Conservation (phyloP, 768 basidiomycete genomes). For the Lactarius quietus region DNA sequence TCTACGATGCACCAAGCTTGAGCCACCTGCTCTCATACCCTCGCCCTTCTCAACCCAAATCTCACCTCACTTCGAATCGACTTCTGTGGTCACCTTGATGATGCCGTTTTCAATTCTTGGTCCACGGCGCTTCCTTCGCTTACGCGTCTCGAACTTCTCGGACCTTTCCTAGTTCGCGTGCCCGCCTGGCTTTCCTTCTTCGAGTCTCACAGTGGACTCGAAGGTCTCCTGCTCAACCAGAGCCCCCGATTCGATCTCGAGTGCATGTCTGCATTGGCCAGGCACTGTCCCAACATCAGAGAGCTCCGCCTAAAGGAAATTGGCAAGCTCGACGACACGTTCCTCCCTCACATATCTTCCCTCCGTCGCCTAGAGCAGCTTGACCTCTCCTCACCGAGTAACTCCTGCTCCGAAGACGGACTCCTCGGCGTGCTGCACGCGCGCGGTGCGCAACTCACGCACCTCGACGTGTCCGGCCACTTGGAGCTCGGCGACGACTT, state of each 20-base stretch:
- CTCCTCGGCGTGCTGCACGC: slow-evolving; percentile 51
- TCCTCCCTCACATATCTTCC: slow-evolving; percentile 49
- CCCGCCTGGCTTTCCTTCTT: slow-evolving; percentile 77
- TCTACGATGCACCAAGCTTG: slow-evolving; percentile 87
- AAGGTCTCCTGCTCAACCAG: slow-evolving; percentile 76
- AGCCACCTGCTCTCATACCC: slow-evolving; percentile 62
- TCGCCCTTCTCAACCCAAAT: slow-evolving; percentile 81
- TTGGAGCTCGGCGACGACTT: slow-evolving; percentile 54
- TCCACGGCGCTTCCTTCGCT: slow-evolving; percentile 61
- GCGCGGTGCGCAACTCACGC: slow-evolving; percentile 52
- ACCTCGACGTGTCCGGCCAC: slow-evolving; percentile 73
- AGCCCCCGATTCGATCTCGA: slow-evolving; percentile 80
- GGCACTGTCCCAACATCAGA: slow-evolving; percentile 51
- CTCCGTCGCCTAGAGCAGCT: slow-evolving; percentile 51
- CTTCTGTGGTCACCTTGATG: slow-evolving; percentile 79
- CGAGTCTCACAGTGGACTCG: slow-evolving; percentile 54
- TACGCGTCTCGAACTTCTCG: slow-evolving; percentile 72
- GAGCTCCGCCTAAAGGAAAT: slow-evolving; percentile 79
- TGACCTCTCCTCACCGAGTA: slow-evolving; percentile 63
- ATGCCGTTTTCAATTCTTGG: slow-evolving; percentile 56
- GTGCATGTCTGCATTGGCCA: slow-evolving; percentile 57
- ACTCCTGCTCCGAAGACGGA: slow-evolving; percentile 52
- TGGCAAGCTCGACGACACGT: slow-evolving; percentile 63
- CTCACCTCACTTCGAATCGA: slow-evolving; percentile 76
- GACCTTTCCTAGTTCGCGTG: slow-evolving; percentile 78